Conservation (phyloP, 2,329 filamentous ascomycete species). For the Rhynchosporium secalis region DNA sequence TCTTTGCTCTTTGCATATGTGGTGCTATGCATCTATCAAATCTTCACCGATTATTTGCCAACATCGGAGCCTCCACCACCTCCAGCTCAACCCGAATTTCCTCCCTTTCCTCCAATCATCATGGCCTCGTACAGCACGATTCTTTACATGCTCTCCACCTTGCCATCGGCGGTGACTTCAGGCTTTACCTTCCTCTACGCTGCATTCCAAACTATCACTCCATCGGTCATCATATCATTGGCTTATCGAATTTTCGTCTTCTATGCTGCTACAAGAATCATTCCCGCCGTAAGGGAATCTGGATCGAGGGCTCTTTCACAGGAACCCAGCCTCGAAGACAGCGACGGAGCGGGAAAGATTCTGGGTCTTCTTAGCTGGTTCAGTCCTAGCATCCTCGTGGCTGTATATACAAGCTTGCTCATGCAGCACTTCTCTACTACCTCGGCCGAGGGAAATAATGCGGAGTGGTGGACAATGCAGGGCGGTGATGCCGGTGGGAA, state of each 20-base stretch:
- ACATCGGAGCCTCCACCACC: constrained; percentile 54
- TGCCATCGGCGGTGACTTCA: constrained; percentile 82
- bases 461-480: constrained; percentile 80
- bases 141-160: constrained; percentile 75
- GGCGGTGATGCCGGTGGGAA: constrained; percentile 82
- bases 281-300: constrained; percentile 86
- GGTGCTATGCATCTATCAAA: constrained; percentile 98
- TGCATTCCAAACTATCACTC: constrained; percentile 92
- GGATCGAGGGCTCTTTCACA: constrained; percentile 81
- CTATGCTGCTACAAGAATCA: constrained; percentile 93
- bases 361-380: constrained; percentile 89
- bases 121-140: constrained; percentile 98
- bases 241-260: constrained; percentile 93
- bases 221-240: constrained; percentile 92
- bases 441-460: constrained; percentile 60
- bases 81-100: constrained; percentile 77
- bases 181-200: constrained; percentile 84
- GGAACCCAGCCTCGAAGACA: constrained; percentile 82
- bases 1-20: constrained; percentile 95
- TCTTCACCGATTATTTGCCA: constrained; percentile 96
- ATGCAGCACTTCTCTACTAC: constrained; percentile 92
- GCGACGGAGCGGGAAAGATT: constrained; percentile 76
- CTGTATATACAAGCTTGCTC: constrained; percentile 92
- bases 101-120: constrained; percentile 93
- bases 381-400: constrained; percentile 89